These are phyloP conservation scores for Echria macrotheca DNA, from an alignment of 495 filamentous ascomycete species.

Conservation along the genomic window DNA sequence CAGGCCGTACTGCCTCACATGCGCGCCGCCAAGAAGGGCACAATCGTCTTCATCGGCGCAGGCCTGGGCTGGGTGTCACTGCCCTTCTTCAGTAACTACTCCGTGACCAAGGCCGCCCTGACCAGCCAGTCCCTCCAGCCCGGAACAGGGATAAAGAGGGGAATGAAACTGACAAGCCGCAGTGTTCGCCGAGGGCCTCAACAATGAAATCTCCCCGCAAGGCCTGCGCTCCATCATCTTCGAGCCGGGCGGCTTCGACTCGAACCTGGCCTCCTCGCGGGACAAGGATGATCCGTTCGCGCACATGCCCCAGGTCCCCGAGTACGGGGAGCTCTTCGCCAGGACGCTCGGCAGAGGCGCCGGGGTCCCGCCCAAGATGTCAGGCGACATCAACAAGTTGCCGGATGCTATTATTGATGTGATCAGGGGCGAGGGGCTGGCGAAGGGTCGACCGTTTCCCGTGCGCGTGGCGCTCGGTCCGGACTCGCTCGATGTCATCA, in stretches of 20 bases:
- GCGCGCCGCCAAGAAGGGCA: conserved; percentile 39
- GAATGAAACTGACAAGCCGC: no score
- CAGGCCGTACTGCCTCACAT: conserved; percentile 42
- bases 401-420: conserved; percentile 17
- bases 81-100: conserved; percentile 14
- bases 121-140: conserved; percentile 9
- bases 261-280: conserved; percentile 1
- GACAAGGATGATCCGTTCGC: neutral
- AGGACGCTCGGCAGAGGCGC: neutral
- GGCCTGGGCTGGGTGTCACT: conserved; percentile 15
- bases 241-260: conserved; percentile 20
- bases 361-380: conserved; percentile 6
- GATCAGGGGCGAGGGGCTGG: conserved; percentile 13
- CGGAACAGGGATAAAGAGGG: no score
- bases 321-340: conserved; percentile 14
- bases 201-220: conserved; percentile 15
- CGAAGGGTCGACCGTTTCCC: conserved; percentile 5
- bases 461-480: conserved; percentile 16
- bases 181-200: conserved; percentile 21
- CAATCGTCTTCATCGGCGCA: conserved; percentile 31
- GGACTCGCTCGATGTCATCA: conserved; percentile 9
- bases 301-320: conserved; percentile 8
- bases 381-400: conserved; percentile 17
- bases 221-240: conserved; percentile 18
- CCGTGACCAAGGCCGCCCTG: conserved; percentile 17